Evolutionary conservation across 2,329 filamentous ascomycete genomes (phyloP), one percentile per base, ranked within the genome.

Genomic region (Talaromyces rugulosus): DNA sequence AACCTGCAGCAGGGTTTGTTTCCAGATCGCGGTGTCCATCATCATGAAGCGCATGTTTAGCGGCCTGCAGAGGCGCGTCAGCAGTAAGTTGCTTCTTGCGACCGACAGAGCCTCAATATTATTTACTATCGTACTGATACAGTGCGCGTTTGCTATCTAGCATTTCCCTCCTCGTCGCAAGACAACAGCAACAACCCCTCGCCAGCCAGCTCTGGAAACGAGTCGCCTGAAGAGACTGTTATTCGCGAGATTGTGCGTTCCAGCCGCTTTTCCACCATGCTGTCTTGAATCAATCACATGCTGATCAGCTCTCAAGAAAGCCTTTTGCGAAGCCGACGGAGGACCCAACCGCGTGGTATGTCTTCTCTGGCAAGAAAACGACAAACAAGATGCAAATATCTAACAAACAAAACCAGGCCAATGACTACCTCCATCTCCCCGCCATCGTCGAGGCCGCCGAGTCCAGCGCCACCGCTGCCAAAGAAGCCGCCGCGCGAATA

Each of bases 391-490:
- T 7, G 30, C 3, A 7, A 28, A 16, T n/a, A 23, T 53, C 55
- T 58, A 52, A 62, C 42, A 27, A 36, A 56, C 27, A 60, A 36
- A 31, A n/a, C 71, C 75, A 92, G 84, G 91, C 89, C 72, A 90
- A 96, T 75, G 95, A 98, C 80, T 92, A 96, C 65, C 87, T 96
- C 63, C 91, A 93, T 72, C 89, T 98, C 40, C 95, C 95, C 8
- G 86, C 89, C 63, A 97, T 99, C 67, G 95, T 99, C 79, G 95
- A 98, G 72, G 87, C 90, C 58, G 93, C 93, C 80, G 95, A 98
- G 75, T 96, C 93, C 31, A 96, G 91, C 54, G 94, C 95, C 8
- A 81, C 82, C 54, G 95, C 95, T 5, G 93, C 94, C 28, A 87
- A 88, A 66, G 90, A 93, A 70, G 91, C 91, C 68, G 92, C 92